phyloP scores from a whole-genome alignment of 176 grass and related monocot genomes.

The Elymus sibiricus region DNA sequence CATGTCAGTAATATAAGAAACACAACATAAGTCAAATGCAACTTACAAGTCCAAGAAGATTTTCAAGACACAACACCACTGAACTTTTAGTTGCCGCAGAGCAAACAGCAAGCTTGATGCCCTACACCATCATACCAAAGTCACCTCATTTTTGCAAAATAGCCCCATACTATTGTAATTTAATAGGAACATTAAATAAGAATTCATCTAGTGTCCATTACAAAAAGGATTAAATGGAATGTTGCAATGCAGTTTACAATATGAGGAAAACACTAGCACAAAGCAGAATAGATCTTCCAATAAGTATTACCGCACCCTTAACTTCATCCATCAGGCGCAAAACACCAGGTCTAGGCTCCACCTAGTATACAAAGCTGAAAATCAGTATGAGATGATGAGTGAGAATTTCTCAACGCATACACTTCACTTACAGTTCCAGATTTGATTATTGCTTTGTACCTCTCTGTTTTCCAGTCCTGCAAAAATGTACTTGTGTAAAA shows the following conservation, averaged over 20 bases:
- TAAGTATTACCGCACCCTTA: constrained; percentile 90
- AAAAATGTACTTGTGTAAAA: constrained; percentile 18
- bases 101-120: constrained; percentile 95
- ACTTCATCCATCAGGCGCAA: constrained; percentile 90
- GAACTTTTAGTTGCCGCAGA: constrained; percentile 99
- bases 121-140: constrained; percentile 52
- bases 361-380: constrained; percentile 42
- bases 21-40: not conserved
- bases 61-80: constrained; percentile 80
- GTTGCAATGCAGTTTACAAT: not conserved
- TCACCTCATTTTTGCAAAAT: not conserved
- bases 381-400: constrained; percentile 2
- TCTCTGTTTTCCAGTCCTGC: constrained; percentile 97
- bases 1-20: constrained; percentile 24
- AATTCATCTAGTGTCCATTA: not conserved
- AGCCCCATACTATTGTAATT: not conserved
- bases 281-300: not conserved
- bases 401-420: not conserved
- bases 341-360: constrained; percentile 81
- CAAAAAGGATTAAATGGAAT: not conserved
- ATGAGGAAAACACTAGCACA: not conserved
- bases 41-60: constrained; percentile 95
- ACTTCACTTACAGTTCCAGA: constrained; percentile 79
- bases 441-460: constrained; percentile 96
- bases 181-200: not conserved